Percentiles rank a stretch among this genome's conserved stretches.
Conservation (phyloP, 352 stramenopile genomes). For the Phytophthora melonis region DNA sequence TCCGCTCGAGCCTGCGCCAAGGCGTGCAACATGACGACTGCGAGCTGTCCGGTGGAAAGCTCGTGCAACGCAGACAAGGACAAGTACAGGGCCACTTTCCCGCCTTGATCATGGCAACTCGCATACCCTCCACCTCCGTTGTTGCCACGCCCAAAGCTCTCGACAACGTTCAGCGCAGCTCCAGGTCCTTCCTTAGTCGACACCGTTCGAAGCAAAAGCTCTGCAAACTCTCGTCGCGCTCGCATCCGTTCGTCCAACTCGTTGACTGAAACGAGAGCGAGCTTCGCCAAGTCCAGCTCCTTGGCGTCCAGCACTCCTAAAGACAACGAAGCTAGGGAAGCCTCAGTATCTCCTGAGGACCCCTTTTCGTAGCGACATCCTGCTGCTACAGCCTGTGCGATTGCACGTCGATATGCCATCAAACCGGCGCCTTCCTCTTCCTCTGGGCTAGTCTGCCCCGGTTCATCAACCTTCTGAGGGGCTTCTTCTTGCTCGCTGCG, state of each 20-base stretch:
- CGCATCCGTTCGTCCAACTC: conserved; percentile 44
- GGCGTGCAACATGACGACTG: conserved; percentile 66
- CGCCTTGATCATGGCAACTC: conserved; percentile 17
- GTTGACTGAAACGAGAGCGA: conserved; percentile 6
- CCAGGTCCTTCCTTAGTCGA: conserved; percentile 6
- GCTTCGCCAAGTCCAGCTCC: conserved; percentile 2
- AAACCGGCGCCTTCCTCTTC: conserved; percentile 1
- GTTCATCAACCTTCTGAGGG: not conserved
- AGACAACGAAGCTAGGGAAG: conserved; percentile 4
- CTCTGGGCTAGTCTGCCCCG: not conserved
- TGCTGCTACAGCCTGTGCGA: conserved; percentile 33
- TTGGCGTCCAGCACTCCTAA: conserved; percentile 33
- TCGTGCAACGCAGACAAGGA: conserved; percentile 40
- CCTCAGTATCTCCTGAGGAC: conserved; percentile 2
- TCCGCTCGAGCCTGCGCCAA: conserved; percentile 43
- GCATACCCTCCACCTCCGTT: conserved; percentile 17
- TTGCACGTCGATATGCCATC: conserved; percentile 24
- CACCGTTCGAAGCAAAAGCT: conserved; percentile 40
- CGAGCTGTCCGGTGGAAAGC: conserved; percentile 60
- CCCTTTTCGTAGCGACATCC: conserved; percentile 34
- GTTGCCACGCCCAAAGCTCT: conserved; percentile 21
- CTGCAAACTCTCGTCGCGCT: conserved; percentile 42
- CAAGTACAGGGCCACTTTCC: conserved; percentile 44
- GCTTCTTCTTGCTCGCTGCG: not conserved
- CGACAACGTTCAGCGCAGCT: conserved; percentile 9